phyloP scores from a whole-genome alignment of 2,329 filamentous ascomycete species.

The Neonectria sp. region DNA sequence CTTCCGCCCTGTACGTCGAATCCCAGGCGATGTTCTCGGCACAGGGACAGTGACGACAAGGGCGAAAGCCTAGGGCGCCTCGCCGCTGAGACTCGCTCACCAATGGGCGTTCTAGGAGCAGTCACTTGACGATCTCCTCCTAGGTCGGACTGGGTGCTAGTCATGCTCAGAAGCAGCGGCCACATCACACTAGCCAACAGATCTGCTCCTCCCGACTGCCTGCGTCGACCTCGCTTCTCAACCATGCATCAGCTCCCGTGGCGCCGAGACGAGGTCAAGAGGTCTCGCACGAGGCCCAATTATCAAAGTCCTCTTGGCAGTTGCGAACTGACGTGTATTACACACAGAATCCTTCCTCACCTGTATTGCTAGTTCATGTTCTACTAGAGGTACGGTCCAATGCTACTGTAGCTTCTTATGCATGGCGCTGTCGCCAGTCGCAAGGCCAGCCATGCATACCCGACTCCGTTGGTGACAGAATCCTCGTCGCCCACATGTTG shows the following conservation, averaged over 20 bases:
- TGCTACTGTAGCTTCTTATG: not conserved
- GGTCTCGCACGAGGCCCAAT: not conserved
- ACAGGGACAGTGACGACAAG: constrained; percentile 3
- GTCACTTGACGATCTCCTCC: constrained; percentile 28
- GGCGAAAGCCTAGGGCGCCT: not conserved
- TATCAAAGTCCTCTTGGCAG: not conserved
- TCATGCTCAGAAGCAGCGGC: constrained; percentile 8
- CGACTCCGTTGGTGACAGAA: constrained; percentile 23
- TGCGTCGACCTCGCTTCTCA: constrained; percentile 9
- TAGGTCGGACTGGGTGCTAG: constrained; percentile 13
- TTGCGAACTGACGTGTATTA: constrained; percentile 9
- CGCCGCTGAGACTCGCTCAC: constrained; percentile 20
- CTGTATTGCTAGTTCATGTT: constrained; percentile 1
- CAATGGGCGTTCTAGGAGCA: constrained; percentile 22
- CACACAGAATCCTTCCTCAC: not conserved
- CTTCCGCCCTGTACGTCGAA: constrained; percentile 31
- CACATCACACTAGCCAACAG: constrained; percentile 3
- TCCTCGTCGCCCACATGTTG: constrained; percentile 34
- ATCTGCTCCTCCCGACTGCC: constrained; percentile 10
- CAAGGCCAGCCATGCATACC: constrained; percentile 16
- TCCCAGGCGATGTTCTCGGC: constrained; percentile 31
- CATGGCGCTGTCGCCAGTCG: constrained; percentile 2
- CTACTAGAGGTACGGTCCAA: not conserved
- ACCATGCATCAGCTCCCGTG: constrained; percentile 9
- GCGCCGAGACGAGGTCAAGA: not conserved